phyloP scores from a whole-genome alignment of 2,329 filamentous ascomycete genomes.

The Fusarium sp. region DNA sequence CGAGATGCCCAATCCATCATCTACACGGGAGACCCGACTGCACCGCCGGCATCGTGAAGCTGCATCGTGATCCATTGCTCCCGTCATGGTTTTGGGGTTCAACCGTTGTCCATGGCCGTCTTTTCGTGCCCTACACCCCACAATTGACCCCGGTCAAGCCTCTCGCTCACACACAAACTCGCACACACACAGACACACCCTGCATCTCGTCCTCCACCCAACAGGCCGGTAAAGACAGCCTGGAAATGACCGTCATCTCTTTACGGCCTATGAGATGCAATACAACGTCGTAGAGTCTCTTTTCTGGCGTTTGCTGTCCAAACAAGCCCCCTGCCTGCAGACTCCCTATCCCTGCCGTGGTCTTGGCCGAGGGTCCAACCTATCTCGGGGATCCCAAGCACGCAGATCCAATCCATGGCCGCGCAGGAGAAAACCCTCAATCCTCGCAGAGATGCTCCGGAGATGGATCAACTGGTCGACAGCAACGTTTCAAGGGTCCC shows the following conservation, averaged over 20 bases:
- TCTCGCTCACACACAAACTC: no score
- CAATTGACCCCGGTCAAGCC: background rate
- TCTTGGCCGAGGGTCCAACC: background rate
- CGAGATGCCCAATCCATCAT: slow-evolving; percentile 20
- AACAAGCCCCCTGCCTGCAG: slow-evolving; percentile 14
- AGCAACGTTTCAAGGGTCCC: background rate
- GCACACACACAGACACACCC: background rate
- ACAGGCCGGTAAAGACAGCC: background rate
- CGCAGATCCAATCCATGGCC: slow-evolving; percentile 27
- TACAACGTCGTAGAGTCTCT: slow-evolving; percentile 1
- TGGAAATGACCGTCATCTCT: slow-evolving; percentile 18
- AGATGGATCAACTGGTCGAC: slow-evolving; percentile 9
- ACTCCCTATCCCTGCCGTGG: slow-evolving; percentile 24
- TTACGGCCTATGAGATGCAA: slow-evolving; percentile 10
- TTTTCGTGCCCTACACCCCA: slow-evolving; percentile 7
- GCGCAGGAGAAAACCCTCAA: background rate
- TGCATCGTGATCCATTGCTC: slow-evolving; percentile 1
- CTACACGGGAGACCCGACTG: slow-evolving; percentile 10
- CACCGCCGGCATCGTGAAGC: background rate
- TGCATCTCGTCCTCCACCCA: background rate
- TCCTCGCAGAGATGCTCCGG: background rate
- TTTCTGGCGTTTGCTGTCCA: background rate
- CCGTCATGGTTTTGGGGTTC: no score
- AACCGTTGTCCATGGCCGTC: background rate
- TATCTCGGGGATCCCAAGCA: background rate